phyloP scores from a whole-genome alignment of 2,329 filamentous ascomycete genomes.

The Penicillium hordei region DNA sequence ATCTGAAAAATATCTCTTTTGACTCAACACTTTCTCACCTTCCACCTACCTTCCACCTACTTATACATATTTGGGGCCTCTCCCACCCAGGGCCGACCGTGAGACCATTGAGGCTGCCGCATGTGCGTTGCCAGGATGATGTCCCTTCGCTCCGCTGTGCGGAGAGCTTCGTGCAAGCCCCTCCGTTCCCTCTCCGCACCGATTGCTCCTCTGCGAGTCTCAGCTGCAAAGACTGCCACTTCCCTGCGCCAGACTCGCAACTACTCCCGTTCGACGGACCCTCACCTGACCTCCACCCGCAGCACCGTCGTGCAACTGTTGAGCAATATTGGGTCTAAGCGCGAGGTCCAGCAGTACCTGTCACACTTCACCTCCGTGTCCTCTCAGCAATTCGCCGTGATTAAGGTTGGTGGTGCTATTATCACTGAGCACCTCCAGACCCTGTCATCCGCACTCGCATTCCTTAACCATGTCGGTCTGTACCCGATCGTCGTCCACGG shows the following conservation, averaged over 20 bases:
- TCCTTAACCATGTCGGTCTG: slow-evolving; percentile 90
- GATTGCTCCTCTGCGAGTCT: slow-evolving; percentile 31
- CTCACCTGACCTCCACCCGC: slow-evolving; percentile 62
- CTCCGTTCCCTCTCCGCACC: slow-evolving; percentile 44
- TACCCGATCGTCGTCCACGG: slow-evolving; percentile 96
- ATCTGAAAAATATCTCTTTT: slow-evolving; percentile 26
- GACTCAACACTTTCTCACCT: slow-evolving; percentile 14
- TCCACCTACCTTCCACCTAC: slow-evolving; percentile 5
- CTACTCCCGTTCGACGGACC: slow-evolving; percentile 49
- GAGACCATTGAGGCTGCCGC: slow-evolving; percentile 39
- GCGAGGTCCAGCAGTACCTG: slow-evolving; percentile 95
- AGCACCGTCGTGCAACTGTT: slow-evolving; percentile 85
- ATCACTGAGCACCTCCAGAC: slow-evolving; percentile 92
- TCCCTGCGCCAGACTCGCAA: slow-evolving; percentile 37
- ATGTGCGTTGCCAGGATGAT: slow-evolving; percentile 45
- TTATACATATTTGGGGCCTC: slow-evolving; percentile 17
- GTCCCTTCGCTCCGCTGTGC: slow-evolving; percentile 46
- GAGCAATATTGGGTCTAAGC: slow-evolving; percentile 93
- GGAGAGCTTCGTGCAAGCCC: slow-evolving; percentile 46
- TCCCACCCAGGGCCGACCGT: slow-evolving; percentile 17
- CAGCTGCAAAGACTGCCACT: slow-evolving; percentile 29
- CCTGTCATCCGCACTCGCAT: slow-evolving; percentile 82
- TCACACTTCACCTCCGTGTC: slow-evolving; percentile 96
- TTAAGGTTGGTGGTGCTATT: slow-evolving; percentile 96
- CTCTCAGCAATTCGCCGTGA: slow-evolving; percentile 95